These are phyloP conservation scores for Malus sylvestris DNA, from an alignment of 306 rosid genomes.

Conservation along the genomic window DNA sequence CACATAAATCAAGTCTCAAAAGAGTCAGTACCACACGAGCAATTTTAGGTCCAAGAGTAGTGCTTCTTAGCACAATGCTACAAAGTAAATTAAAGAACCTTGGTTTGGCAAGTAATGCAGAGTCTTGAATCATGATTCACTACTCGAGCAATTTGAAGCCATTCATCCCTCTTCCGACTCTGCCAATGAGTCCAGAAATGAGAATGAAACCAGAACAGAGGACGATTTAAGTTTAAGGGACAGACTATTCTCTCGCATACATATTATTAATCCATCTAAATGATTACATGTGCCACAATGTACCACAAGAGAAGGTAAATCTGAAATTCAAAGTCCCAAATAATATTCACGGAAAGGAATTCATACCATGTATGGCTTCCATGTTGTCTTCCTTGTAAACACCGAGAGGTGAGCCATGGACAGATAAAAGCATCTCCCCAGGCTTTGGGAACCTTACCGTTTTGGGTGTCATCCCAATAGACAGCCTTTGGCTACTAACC, in stretches of 20 bases:
- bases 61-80: background rate
- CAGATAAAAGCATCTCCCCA: slow-evolving; percentile 88
- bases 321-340: background rate
- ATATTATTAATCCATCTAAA: background rate
- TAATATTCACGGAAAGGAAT: background rate
- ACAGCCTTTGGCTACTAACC: slow-evolving; percentile 69
- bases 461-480: slow-evolving; percentile 85
- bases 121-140: background rate
- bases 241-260: background rate
- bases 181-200: background rate
- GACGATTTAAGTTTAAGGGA: background rate
- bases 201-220: background rate
- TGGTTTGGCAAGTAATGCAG: background rate
- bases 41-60: background rate
- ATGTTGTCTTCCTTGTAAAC: slow-evolving; percentile 80
- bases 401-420: slow-evolving; percentile 89
- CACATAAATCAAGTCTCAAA: background rate
- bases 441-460: slow-evolving; percentile 69
- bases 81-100: background rate
- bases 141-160: background rate
- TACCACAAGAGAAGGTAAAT: background rate
- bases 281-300: background rate
- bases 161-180: slow-evolving; percentile 14
- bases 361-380: slow-evolving; percentile 81
- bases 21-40: background rate